A percentile compares a stretch with the other conserved stretches of the same genome.
Evolutionary conservation across 2,329 filamentous ascomycete species (phyloP).

Genomic region (Leptodontidium sp.): DNA sequence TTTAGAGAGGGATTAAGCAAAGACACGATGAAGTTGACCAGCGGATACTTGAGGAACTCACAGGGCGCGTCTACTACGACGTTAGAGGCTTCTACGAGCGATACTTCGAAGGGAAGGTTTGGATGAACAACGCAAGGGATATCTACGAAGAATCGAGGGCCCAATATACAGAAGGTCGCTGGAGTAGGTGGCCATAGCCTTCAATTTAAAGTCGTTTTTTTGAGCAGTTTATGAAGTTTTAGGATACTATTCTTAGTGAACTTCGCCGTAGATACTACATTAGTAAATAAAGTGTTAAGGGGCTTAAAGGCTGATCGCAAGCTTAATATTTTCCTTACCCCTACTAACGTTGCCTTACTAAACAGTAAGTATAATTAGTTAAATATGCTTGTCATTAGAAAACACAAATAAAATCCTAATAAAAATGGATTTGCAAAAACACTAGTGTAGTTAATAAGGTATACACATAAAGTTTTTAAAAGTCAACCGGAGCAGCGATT

Average conservation of each 20-base stretch:
- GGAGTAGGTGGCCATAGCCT: constrained; percentile 38
- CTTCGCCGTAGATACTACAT: constrained; percentile 39
- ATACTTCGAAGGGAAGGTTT: constrained; percentile 39
- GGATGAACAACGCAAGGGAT: constrained; percentile 35
- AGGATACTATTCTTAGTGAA: constrained; percentile 39
- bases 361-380: constrained; percentile 37
- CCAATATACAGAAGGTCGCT: constrained; percentile 38
- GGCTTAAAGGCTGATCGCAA: constrained; percentile 40
- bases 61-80: constrained; percentile 40
- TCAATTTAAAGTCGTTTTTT: constrained; percentile 39
- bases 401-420: constrained; percentile 38
- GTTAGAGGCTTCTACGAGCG: constrained; percentile 36
- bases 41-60: constrained; percentile 42
- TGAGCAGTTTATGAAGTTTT: constrained; percentile 39
- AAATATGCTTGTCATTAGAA: constrained; percentile 38
- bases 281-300: constrained; percentile 41
- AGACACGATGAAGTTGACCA: constrained; percentile 41
- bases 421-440: constrained; percentile 36
- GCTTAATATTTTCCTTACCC: constrained; percentile 40
- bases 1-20: constrained; percentile 40
- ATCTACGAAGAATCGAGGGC: constrained; percentile 40
- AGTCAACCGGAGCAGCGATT: constrained; percentile 46
- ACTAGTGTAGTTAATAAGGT: constrained; percentile 42
- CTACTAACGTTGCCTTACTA: constrained; percentile 29
- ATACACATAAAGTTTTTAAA: constrained; percentile 43